These are phyloP conservation scores for Gossypium rotundifolium DNA, from an alignment of 345 rosid genomes.

Conservation along the genomic window DNA sequence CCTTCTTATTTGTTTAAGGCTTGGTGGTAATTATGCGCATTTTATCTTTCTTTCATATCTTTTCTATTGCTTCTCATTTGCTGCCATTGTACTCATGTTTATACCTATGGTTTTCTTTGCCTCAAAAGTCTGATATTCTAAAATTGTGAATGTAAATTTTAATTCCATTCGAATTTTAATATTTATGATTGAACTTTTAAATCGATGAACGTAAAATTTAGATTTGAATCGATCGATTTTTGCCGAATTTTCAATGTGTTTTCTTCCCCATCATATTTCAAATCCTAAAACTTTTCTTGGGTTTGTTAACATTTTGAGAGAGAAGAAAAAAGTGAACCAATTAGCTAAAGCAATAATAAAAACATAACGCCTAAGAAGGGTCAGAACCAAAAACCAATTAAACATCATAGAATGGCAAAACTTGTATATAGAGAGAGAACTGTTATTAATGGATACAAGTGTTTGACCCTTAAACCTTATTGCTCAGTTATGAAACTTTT, in stretches of 20 bases:
- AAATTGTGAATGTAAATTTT: too few relatives aligned
- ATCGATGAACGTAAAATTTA: too few relatives aligned
- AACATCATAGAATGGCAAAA: conserved; percentile 1
- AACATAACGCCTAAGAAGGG: background rate
- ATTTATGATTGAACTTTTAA: too few relatives aligned
- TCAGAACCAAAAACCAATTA: background rate
- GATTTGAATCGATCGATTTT: too few relatives aligned
- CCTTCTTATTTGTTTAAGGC: too few relatives aligned
- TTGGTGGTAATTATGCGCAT: too few relatives aligned
- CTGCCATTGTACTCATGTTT: too few relatives aligned
- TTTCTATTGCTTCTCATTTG: too few relatives aligned
- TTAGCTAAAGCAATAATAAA: background rate
- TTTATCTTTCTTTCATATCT: too few relatives aligned
- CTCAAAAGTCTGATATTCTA: background rate
- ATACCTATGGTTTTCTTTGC: background rate
- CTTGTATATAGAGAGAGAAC: background rate
- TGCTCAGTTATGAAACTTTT: background rate
- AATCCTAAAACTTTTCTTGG: background rate
- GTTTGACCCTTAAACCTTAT: background rate
- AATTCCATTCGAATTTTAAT: too few relatives aligned
- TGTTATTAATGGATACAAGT: background rate
- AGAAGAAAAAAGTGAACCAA: background rate
- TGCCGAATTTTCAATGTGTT: background rate
- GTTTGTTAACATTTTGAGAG: background rate
- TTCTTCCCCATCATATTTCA: background rate